Conservation (phyloP, 1,284 basidiomycete species). For the Moniliophthora roreri region DNA sequence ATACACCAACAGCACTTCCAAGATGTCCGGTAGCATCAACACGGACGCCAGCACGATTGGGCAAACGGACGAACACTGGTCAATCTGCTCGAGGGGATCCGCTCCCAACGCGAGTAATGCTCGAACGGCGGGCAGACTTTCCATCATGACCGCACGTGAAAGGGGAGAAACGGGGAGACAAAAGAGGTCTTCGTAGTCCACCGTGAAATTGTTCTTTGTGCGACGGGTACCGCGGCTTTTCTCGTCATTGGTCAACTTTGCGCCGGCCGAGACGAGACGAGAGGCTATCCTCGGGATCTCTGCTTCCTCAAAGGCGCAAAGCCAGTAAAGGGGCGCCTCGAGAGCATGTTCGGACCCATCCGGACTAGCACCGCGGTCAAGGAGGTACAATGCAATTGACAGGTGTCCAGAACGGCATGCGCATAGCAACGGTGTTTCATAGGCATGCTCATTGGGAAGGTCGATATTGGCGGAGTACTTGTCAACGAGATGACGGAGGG, state of each 20-base stretch:
- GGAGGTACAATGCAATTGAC: slow-evolving; percentile 4
- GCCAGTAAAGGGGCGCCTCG: slow-evolving; percentile 8
- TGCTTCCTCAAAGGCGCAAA: slow-evolving; percentile 8
- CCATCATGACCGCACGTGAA: slow-evolving; percentile 10
- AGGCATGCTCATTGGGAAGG: neutral
- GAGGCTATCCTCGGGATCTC: slow-evolving; percentile 5
- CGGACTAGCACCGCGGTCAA: slow-evolving; percentile 8
- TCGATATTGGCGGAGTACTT: slow-evolving; percentile 10
- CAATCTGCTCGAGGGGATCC: slow-evolving; percentile 10
- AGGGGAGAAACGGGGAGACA: slow-evolving; percentile 9
- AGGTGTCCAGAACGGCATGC: slow-evolving; percentile 11
- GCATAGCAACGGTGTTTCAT: slow-evolving; percentile 9
- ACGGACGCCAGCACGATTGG: slow-evolving; percentile 7
- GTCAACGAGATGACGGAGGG: slow-evolving; percentile 6
- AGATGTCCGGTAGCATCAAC: slow-evolving; percentile 6
- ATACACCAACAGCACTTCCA: slow-evolving; percentile 4
- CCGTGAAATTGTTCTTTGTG: neutral
- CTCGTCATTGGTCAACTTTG: neutral
- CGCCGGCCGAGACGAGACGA: slow-evolving; percentile 8
- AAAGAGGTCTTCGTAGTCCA: slow-evolving; percentile 9
- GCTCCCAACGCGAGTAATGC: slow-evolving; percentile 3
- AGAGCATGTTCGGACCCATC: slow-evolving; percentile 4
- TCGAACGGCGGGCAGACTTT: slow-evolving; percentile 6
- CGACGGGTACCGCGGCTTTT: neutral
- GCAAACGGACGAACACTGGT: slow-evolving; percentile 3